Evolutionary conservation across 2,329 filamentous ascomycete species (phyloP), one percentile per base, ranked within the genome.

Genomic region (Sclerotinia minor): DNA sequence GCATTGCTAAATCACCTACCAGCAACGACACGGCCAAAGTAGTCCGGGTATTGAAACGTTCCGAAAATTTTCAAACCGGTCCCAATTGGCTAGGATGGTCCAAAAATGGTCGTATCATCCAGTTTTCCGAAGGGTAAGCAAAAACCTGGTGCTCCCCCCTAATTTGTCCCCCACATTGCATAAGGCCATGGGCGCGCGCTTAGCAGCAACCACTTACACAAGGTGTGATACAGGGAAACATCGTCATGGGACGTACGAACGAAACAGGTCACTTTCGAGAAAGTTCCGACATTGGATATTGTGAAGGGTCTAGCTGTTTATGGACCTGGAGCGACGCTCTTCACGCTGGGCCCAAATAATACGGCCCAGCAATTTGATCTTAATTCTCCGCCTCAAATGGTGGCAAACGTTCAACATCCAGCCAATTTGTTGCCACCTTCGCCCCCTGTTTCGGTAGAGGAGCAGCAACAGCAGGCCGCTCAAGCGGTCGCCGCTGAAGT

Each of bases 21-120:
- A 79, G 85, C 74, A 87, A 85, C 59, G 91, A 97, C 73, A 84
- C 89, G 24, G 94, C 94, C 47, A 94, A 94, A 75, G 91, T 97
- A 9, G 96, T 98, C 69, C 86, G 95, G 70, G 89, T 96, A 38
- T 81, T 99, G 60, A 94, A 92, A 78, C 85, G 91, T 74, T 88
- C 88, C 9, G 93, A 97, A 70, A 88, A 88, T 72, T 88, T 85
- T 72, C 81, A 87, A 45, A 81, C 87, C 3, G 92, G 92, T 1
- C 90, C 92, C 49, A 97, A 96, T 77, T 99, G 95, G 95, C 94
- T 97, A 83, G 91, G 89, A 26, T 99, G 95, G 95, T 98, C 95
- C 0, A 98, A 97, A 80, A 98, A 97, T 81, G 95, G 95, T 50
- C 90, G 94, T 72, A 93, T 99, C 72, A 88, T 99, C 71, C 95